Evolutionary conservation across 495 filamentous ascomycete genomes (phyloP).

Genomic region (Platismatia glauca): DNA sequence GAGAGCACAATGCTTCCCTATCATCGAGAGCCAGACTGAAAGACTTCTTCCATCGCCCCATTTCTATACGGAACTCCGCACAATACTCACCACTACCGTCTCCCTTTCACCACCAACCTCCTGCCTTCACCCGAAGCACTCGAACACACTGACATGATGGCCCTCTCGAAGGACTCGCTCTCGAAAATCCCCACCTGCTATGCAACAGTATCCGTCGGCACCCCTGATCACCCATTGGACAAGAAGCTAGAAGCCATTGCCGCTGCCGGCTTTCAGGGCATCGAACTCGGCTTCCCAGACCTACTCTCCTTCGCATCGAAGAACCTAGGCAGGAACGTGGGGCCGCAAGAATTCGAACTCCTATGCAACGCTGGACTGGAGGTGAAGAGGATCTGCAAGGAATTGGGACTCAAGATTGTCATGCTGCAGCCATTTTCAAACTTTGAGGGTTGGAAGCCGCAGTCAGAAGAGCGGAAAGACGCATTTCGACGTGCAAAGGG

Average conservation of each 20-base stretch:
- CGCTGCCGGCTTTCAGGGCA: constrained; percentile 55
- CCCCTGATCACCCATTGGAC: constrained; percentile 47
- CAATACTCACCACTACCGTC: background rate
- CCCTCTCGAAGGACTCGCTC: constrained; percentile 28
- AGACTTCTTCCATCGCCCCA: too few species aligned
- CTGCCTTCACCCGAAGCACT: background rate
- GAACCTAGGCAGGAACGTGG: constrained; percentile 41
- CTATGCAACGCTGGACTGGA: constrained; percentile 43
- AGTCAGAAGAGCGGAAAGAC: constrained; percentile 48
- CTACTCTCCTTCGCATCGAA: constrained; percentile 53
- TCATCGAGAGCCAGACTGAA: background rate
- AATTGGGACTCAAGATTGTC: constrained; percentile 50
- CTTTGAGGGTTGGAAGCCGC: constrained; percentile 68
- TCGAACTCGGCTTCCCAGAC: constrained; percentile 71
- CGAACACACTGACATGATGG: constrained; percentile 16
- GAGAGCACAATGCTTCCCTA: background rate
- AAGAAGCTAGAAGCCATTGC: constrained; percentile 59
- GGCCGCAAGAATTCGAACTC: constrained; percentile 45
- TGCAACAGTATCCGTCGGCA: constrained; percentile 57
- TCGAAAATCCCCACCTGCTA: constrained; percentile 50
- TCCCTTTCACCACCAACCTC: background rate
- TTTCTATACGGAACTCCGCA: too few species aligned
- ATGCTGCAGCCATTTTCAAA: constrained; percentile 74
- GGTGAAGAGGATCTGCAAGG: constrained; percentile 44
- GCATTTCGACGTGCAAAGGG: constrained; percentile 56